Conservation (phyloP, 2,329 filamentous ascomycete species). For the Dothistroma pini region DNA sequence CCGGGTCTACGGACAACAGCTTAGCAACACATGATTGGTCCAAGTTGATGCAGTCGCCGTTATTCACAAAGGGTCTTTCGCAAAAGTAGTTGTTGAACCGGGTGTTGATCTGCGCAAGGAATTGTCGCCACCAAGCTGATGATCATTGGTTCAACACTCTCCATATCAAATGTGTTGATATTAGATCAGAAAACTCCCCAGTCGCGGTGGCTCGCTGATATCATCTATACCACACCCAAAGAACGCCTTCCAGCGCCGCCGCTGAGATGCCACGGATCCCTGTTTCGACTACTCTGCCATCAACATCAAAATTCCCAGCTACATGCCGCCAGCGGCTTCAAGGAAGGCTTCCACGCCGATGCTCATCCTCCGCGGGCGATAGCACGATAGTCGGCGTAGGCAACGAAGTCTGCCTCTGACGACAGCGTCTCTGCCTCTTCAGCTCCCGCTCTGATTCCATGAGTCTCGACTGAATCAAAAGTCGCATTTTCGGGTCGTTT, state of each 20-base stretch:
- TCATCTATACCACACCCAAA: neutral
- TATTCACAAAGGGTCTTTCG: constrained; percentile 18
- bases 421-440: constrained; percentile 35
- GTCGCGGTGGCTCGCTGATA: constrained; percentile 2
- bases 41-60: constrained; percentile 16
- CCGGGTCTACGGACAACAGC: constrained; percentile 15
- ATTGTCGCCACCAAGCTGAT: neutral
- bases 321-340: constrained; percentile 9
- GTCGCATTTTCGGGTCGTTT: constrained; percentile 44
- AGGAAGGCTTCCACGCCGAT: constrained; percentile 27
- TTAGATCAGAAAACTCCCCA: neutral
- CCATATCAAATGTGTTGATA: neutral
- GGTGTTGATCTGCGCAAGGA: no score
- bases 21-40: constrained; percentile 17
- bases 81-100: constrained; percentile 12
- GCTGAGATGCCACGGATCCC: neutral
- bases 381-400: constrained; percentile 20
- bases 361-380: constrained; percentile 6
- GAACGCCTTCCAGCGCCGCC: constrained; percentile 7
- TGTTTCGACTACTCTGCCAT: neutral
- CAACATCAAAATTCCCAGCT: neutral
- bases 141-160: neutral
- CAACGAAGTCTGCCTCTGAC: constrained; percentile 15
- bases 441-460: constrained; percentile 54
- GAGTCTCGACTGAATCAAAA: constrained; percentile 51